phyloP scores from a whole-genome alignment of 768 basidiomycete genomes.

The Chalciporus chontae region DNA sequence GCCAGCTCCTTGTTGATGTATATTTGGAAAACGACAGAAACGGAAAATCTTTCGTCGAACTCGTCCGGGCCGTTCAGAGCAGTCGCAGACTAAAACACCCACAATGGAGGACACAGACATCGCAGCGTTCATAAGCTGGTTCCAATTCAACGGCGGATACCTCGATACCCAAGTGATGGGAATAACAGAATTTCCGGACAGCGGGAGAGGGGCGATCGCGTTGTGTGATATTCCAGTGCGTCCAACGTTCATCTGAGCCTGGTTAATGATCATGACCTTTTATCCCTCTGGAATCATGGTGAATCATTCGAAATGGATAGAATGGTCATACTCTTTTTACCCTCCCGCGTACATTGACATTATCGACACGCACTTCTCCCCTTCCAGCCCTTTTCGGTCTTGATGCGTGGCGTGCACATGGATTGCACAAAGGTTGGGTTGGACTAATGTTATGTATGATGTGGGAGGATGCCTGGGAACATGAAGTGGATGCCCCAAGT shows the following conservation, averaged over 20 bases:
- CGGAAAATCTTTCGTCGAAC: neutral
- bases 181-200: constrained; percentile 43
- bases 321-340: constrained; percentile 75
- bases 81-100: neutral
- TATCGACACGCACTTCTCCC: constrained; percentile 74
- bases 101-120: constrained; percentile 11
- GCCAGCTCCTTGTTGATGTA: neutral
- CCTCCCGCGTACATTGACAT: constrained; percentile 71
- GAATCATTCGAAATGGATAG: constrained; percentile 34
- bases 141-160: constrained; percentile 45
- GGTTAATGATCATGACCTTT: neutral
- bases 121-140: constrained; percentile 54
- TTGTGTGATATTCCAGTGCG: constrained; percentile 68
- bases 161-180: constrained; percentile 48
- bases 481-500: constrained; percentile 50
- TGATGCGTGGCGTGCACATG: constrained; percentile 58
- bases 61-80: neutral
- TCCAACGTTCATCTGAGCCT: neutral
- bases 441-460: constrained; percentile 92
- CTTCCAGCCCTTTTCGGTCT: constrained; percentile 59
- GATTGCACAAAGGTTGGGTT: constrained; percentile 74
- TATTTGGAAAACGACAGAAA: constrained; percentile 4
- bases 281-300: neutral
- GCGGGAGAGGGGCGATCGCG: constrained; percentile 75
- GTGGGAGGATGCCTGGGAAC: constrained; percentile 79